Conservation (phyloP, 2,329 filamentous ascomycete genomes). For the Teratosphaeriaceae sp. region DNA sequence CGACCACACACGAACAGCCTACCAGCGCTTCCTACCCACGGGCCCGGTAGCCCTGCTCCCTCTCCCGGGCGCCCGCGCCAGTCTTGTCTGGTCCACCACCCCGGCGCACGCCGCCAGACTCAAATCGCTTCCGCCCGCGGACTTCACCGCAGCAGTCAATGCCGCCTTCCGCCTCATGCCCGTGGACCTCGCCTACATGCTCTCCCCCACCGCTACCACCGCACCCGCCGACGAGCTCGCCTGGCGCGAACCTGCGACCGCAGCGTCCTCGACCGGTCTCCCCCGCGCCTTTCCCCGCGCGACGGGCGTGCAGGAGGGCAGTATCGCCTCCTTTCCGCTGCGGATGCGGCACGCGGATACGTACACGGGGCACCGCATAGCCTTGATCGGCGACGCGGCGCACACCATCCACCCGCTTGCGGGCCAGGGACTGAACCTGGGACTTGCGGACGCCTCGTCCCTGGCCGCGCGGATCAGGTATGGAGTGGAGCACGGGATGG, state of each 20-base stretch:
- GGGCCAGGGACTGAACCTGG: constrained; percentile 90
- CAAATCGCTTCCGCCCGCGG: constrained; percentile 63
- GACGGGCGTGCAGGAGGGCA: constrained; percentile 66
- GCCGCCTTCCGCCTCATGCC: constrained; percentile 79
- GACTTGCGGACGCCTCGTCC: constrained; percentile 79
- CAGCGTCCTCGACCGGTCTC: constrained; percentile 33
- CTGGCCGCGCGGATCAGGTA: constrained; percentile 68
- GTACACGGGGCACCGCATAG: constrained; percentile 84
- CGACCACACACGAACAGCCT: constrained; percentile 61
- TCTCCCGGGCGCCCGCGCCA: constrained; percentile 73
- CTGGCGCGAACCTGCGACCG: constrained; percentile 76
- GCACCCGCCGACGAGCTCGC: constrained; percentile 62
- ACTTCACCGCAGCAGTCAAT: constrained; percentile 86
- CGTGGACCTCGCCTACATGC: constrained; percentile 77
- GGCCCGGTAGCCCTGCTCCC: constrained; percentile 90
- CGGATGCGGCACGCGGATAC: constrained; percentile 89
- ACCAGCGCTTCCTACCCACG: constrained; percentile 89
- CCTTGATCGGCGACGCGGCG: constrained; percentile 87
- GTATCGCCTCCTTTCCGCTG: constrained; percentile 82
- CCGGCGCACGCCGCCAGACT: constrained; percentile 70
- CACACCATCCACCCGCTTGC: constrained; percentile 93
- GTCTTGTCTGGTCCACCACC: constrained; percentile 92
- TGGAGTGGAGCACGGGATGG: constrained; percentile 75
- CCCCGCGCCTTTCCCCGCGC: constrained; percentile 48
- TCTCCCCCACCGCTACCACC: constrained; percentile 45